A percentile compares a stretch with the other conserved stretches of the same genome.
phyloP scores from a whole-genome alignment of 1,284 basidiomycete genomes.

The Chiua sp. region DNA sequence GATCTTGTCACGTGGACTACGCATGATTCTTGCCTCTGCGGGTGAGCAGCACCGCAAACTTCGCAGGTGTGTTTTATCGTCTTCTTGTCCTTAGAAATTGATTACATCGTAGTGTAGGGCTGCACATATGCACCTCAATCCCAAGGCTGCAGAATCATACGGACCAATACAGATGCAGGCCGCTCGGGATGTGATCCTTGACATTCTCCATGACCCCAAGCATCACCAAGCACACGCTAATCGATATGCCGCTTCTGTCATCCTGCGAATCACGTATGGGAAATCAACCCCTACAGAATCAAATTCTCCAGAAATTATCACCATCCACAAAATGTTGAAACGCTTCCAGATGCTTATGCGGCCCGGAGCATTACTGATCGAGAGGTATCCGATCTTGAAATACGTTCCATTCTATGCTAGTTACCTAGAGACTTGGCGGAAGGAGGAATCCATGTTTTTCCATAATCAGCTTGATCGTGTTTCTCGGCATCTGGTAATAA shows the following conservation, averaged over 20 bases:
- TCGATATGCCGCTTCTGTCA: constrained; percentile 52
- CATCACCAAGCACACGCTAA: constrained; percentile 42
- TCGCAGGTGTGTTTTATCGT: constrained; percentile 29
- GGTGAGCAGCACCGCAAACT: constrained; percentile 40
- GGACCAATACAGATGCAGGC: constrained; percentile 42
- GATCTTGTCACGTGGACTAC: constrained; percentile 35
- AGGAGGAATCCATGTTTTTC: constrained; percentile 50
- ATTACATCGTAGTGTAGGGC: constrained; percentile 27
- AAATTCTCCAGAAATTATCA: constrained; percentile 47
- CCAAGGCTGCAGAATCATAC: constrained; percentile 41
- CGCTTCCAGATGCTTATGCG: constrained; percentile 45
- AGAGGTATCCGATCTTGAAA: constrained; percentile 46
- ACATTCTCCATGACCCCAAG: constrained; percentile 44
- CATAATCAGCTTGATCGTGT: constrained; percentile 42
- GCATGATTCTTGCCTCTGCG: constrained; percentile 38
- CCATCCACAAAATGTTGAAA: constrained; percentile 41
- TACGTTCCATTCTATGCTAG: constrained; percentile 45
- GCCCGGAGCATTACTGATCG: constrained; percentile 45
- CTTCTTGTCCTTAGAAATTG: background rate
- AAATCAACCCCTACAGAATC: constrained; percentile 48
- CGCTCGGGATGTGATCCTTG: constrained; percentile 44
- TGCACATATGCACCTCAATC: constrained; percentile 46
- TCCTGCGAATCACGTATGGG: constrained; percentile 54
- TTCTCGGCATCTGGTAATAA: constrained; percentile 37
- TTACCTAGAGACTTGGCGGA: constrained; percentile 41